phyloP scores from a whole-genome alignment of 2,329 filamentous ascomycete species.

The Blumeria graminis region DNA sequence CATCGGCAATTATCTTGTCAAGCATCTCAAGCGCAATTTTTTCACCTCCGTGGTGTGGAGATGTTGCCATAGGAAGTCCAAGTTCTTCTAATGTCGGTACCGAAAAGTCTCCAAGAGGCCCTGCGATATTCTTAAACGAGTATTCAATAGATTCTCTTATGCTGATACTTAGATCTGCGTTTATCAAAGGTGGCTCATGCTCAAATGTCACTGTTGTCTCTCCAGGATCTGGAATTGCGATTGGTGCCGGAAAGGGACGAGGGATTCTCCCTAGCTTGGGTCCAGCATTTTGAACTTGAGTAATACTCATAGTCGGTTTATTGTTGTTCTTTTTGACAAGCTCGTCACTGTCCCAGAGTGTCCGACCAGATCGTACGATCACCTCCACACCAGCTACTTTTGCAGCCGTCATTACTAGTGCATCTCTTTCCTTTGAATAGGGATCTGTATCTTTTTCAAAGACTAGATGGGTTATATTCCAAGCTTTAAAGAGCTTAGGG shows the following conservation, averaged over 20 bases:
- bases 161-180: conserved; percentile 34
- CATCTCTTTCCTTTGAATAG: conserved; percentile 42
- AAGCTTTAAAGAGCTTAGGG: conserved; percentile 47
- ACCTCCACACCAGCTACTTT: conserved; percentile 42
- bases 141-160: conserved; percentile 28
- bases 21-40: conserved; percentile 33
- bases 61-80: conserved; percentile 42
- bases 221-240: conserved; percentile 36
- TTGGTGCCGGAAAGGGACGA: conserved; percentile 34
- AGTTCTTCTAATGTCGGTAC: conserved; percentile 50
- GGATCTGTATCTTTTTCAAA: conserved; percentile 61
- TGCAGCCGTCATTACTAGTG: conserved; percentile 31
- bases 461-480: conserved; percentile 51
- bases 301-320: conserved; percentile 52
- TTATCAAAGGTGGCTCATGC: conserved; percentile 25
- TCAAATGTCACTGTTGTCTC: conserved; percentile 33
- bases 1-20: conserved; percentile 31
- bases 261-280: conserved; percentile 36
- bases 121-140: conserved; percentile 35
- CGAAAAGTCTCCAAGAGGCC: conserved; percentile 42
- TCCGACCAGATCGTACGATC: conserved; percentile 37
- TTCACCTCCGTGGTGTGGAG: conserved; percentile 48
- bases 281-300: conserved; percentile 38
- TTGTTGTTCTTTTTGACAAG: conserved; percentile 39
- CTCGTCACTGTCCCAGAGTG: conserved; percentile 49